Percentiles rank a stretch among this genome's conserved stretches.
phyloP scores from a whole-genome alignment of 768 basidiomycete species.

The Mycena sanguinolenta region DNA sequence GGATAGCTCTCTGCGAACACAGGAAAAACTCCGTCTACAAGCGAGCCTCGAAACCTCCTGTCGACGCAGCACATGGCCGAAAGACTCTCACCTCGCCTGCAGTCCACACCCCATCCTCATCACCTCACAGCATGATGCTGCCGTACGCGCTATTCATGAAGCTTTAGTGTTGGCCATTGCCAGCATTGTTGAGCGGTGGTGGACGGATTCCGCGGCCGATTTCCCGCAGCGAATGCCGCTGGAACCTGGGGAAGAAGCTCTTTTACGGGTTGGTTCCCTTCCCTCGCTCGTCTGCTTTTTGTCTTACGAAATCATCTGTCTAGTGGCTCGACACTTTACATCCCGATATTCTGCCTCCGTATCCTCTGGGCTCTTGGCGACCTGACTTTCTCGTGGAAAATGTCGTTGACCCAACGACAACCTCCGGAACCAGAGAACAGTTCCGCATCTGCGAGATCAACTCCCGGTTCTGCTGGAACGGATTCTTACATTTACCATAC shows the following conservation, averaged over 20 bases:
- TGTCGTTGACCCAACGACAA: not conserved
- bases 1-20: not conserved
- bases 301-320: not conserved
- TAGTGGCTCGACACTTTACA: not conserved
- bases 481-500: not conserved
- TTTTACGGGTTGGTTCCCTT: not conserved
- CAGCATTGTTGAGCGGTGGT: not conserved
- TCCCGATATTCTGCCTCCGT: not conserved
- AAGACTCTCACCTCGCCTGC: not conserved
- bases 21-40: not conserved
- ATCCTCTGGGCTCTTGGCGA: not conserved
- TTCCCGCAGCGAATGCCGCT: not conserved
- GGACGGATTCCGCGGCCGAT: not conserved
- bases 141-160: not conserved
- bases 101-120: not conserved
- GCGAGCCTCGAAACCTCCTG: not conserved
- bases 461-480: not conserved
- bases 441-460: not conserved
- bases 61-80: not conserved
- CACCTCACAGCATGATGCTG: not conserved
- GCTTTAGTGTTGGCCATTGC: not conserved
- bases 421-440: not conserved
- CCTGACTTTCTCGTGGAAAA: not conserved
- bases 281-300: not conserved
- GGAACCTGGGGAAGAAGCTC: not conserved